A percentile compares a stretch with the other conserved stretches of the same genome.
Evolutionary conservation across 2,329 filamentous ascomycete species (phyloP).

Genomic region (Fusarium sp.): DNA sequence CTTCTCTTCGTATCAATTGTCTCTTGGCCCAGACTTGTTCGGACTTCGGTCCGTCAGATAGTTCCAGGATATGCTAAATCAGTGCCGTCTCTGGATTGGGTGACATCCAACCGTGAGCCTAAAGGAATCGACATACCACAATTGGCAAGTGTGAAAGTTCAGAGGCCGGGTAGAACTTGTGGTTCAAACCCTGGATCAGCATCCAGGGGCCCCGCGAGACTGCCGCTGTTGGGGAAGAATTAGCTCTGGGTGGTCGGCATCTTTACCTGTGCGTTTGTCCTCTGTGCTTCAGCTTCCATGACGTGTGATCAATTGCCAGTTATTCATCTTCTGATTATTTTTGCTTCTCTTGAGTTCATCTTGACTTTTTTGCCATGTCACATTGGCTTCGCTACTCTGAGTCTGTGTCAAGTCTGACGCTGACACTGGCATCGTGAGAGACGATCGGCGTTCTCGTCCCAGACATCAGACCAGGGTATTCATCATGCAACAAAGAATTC

Average conservation of each 20-base stretch:
- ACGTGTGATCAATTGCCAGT: background rate
- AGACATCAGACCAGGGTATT: conserved; percentile 40
- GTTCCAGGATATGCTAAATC: conserved; percentile 22
- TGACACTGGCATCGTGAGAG: conserved; percentile 2
- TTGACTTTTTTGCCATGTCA: conserved; percentile 12
- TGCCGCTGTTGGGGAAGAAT: conserved; percentile 25
- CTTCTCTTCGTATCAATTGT: conserved; percentile 28
- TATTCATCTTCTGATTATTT: background rate
- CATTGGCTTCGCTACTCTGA: conserved; percentile 29
- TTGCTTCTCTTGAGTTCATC: background rate
- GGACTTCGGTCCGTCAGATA: conserved; percentile 27
- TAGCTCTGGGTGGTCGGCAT: conserved; percentile 2
- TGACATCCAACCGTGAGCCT: conserved; percentile 9
- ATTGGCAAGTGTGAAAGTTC: background rate
- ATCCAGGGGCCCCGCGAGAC: conserved; percentile 33
- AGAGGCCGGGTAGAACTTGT: conserved; percentile 7
- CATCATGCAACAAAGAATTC: conserved; percentile 43
- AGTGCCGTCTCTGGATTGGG: conserved; percentile 24
- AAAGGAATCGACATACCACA: conserved; percentile 8
- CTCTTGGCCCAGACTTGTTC: conserved; percentile 28
- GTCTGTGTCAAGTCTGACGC: conserved; percentile 15
- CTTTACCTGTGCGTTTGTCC: conserved; percentile 11
- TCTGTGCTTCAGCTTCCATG: background rate
- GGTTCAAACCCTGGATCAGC: conserved; percentile 24
- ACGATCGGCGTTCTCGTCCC: conserved; percentile 35